Conservation (phyloP, 257 asterid genomes). For the Catharanthus roseus region DNA sequence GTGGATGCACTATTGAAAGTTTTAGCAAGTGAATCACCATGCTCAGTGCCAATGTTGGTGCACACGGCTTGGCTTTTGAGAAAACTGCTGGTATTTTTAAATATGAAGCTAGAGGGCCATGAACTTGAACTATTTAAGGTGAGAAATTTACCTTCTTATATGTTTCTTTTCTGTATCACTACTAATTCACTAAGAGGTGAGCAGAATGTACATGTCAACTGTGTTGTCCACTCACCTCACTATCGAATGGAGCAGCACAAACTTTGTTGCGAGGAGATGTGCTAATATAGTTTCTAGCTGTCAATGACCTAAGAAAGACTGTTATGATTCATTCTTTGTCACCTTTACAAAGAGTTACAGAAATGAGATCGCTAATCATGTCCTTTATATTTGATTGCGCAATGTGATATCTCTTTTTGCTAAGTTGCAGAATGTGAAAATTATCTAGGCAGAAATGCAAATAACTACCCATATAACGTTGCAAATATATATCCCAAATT, state of each 20-base stretch:
- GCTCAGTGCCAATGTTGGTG: conserved; percentile 4
- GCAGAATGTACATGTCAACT: not conserved
- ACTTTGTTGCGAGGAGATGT: not conserved
- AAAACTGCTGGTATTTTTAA: conserved; percentile 12
- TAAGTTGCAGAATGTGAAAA: not conserved
- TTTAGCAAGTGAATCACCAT: conserved; percentile 18
- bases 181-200: not conserved
- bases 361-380: not conserved
- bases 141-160: not conserved
- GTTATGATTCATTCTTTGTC: not conserved
- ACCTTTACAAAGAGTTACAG: not conserved
- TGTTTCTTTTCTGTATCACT: not conserved
- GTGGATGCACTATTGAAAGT: conserved; percentile 5
- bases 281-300: not conserved
- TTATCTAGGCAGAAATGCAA: not conserved
- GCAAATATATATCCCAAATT: not conserved
- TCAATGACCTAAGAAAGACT: not conserved
- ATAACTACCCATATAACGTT: not conserved
- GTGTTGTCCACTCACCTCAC: not conserved
- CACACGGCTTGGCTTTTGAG: conserved; percentile 18
- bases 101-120: conserved; percentile 14
- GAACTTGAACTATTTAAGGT: conserved; percentile 15
- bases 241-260: not conserved
- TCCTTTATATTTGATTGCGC: not conserved
- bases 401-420: not conserved